These are phyloP conservation scores for Scheffersomyces parashehatae DNA, from an alignment of 1,139 yeast genomes.

Conservation along the genomic window DNA sequence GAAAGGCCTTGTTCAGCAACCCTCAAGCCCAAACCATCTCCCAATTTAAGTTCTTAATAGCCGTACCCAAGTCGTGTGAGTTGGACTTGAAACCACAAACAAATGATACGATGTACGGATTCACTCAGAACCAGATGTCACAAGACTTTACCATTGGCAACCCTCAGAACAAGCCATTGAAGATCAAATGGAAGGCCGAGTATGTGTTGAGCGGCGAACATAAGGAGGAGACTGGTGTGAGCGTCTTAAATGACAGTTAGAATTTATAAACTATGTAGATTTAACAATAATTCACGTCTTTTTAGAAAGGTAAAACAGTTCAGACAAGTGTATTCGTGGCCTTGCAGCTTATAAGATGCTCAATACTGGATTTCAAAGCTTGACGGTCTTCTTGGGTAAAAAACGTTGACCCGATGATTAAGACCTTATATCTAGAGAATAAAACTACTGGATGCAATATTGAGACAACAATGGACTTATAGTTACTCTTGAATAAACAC, in stretches of 20 bases:
- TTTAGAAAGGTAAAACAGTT: too few species aligned
- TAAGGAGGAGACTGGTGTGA: constrained; percentile 60
- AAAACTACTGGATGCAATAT: too few species aligned
- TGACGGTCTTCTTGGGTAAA: too few species aligned
- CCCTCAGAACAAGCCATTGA: constrained; percentile 50
- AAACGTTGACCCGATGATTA: too few species aligned
- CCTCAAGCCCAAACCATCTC: constrained; percentile 28
- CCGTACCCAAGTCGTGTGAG: constrained; percentile 76
- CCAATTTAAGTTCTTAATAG: constrained; percentile 68
- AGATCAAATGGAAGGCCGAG: constrained; percentile 79
- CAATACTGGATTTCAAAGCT: too few species aligned
- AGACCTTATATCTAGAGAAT: too few species aligned
- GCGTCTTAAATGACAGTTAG: constrained; percentile 21
- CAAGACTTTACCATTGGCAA: constrained; percentile 65
- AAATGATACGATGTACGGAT: constrained; percentile 53
- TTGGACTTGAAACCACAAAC: constrained; percentile 73
- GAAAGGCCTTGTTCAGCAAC: constrained; percentile 47
- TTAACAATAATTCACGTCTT: too few species aligned
- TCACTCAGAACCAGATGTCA: constrained; percentile 52
- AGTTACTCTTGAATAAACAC: too few species aligned
- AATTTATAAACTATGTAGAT: too few species aligned
- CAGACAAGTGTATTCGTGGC: too few species aligned
- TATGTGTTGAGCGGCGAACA: constrained; percentile 50
- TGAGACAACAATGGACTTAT: too few species aligned
- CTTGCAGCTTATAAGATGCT: too few species aligned